Evolutionary conservation across 257 asterid genomes (phyloP).

Genomic region (Thymus quinquecostatus): DNA sequence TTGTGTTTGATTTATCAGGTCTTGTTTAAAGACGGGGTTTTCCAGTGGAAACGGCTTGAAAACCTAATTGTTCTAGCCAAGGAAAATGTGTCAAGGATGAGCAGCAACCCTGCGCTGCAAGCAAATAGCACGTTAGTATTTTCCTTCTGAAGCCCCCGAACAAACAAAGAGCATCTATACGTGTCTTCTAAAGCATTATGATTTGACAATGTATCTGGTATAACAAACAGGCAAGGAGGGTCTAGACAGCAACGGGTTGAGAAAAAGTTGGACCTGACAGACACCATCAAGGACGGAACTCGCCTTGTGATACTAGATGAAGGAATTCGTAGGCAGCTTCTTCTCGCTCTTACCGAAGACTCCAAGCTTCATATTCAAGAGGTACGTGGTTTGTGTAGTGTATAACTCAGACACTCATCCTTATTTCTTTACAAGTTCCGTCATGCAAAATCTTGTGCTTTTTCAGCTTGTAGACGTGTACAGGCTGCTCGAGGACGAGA

Average conservation of each 20-base stretch:
- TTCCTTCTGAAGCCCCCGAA: slow-evolving; percentile 2
- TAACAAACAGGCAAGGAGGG: slow-evolving; percentile 60
- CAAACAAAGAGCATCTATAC: not conserved
- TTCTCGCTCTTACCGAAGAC: slow-evolving; percentile 97
- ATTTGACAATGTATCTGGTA: slow-evolving; percentile 16
- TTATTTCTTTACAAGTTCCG: not conserved
- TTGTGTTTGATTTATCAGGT: slow-evolving; percentile 61
- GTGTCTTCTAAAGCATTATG: slow-evolving; percentile 13
- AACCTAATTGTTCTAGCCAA: slow-evolving; percentile 93
- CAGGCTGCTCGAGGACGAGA: slow-evolving; percentile 86
- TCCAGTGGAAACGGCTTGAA: slow-evolving; percentile 99
- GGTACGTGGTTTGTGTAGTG: slow-evolving; percentile 67
- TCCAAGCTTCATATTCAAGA: slow-evolving; percentile 96
- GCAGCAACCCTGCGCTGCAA: slow-evolving; percentile 90
- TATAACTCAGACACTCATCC: not conserved
- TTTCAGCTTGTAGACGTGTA: slow-evolving; percentile 88
- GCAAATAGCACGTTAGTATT: slow-evolving; percentile 51
- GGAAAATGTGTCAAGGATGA: slow-evolving; percentile 90
- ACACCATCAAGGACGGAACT: slow-evolving; percentile 97
- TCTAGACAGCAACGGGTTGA: slow-evolving; percentile 48
- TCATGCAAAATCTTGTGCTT: slow-evolving; percentile 20
- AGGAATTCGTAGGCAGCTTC: slow-evolving; percentile 95
- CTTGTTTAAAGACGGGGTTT: slow-evolving; percentile 93
- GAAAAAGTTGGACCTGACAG: slow-evolving; percentile 87
- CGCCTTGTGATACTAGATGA: slow-evolving; percentile 87